These are phyloP conservation scores for Suillus occidentalis DNA, from an alignment of 768 basidiomycete genomes.

Conservation along the genomic window DNA sequence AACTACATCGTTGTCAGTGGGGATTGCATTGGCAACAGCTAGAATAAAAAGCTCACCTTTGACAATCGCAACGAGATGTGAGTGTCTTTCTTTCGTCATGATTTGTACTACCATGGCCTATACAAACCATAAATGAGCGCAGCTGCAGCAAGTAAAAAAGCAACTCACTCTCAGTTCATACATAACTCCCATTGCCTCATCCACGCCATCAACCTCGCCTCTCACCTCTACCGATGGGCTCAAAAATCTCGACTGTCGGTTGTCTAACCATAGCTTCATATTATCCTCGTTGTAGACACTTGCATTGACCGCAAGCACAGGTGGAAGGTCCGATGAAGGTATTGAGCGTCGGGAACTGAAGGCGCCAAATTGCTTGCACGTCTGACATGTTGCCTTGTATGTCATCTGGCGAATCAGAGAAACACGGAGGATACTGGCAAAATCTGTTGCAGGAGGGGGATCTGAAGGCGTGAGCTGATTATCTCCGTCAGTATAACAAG, in stretches of 20 bases:
- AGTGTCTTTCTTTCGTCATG: conserved; percentile 62
- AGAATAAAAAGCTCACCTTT: conserved; percentile 50
- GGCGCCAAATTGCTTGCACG: conserved; percentile 74
- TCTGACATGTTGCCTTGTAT: conserved; percentile 85
- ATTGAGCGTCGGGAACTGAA: conserved; percentile 73
- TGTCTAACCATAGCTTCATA: conserved; percentile 74
- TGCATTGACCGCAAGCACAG: conserved; percentile 85
- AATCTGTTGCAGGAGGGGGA: conserved; percentile 44
- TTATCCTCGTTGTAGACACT: conserved; percentile 76
- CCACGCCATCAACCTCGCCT: conserved; percentile 59
- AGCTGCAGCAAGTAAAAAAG: background rate
- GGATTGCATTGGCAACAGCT: background rate
- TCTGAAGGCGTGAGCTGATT: conserved; percentile 39
- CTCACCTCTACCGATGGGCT: conserved; percentile 52
- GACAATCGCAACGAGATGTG: conserved; percentile 87
- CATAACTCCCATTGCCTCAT: conserved; percentile 52
- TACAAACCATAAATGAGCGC: background rate
- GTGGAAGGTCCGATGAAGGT: conserved; percentile 66
- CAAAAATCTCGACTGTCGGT: conserved; percentile 47
- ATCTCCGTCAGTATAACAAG: conserved; percentile 4
- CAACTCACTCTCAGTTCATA: conserved; percentile 74
- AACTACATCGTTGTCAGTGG: conserved; percentile 42
- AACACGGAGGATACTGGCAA: conserved; percentile 65
- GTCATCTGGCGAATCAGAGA: conserved; percentile 81
- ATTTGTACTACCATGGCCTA: conserved; percentile 86